phyloP scores from a whole-genome alignment of 78 protist species.

The slime mould (Dictyostelium discoideum) region dicty_2.7 NC_007091.3:1735501-1736000 shows the following conservation, averaged over 20 bases:
- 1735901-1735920: slow-evolving; percentile 61
- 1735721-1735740: slow-evolving; percentile 84
- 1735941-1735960: slow-evolving; percentile 86
- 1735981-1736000: slow-evolving; percentile 84
- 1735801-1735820: slow-evolving; percentile 47
- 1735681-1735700: slow-evolving; percentile 70
- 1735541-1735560: slow-evolving; percentile 70
- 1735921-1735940: slow-evolving; percentile 50
- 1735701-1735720: slow-evolving; percentile 79
- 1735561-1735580: slow-evolving; percentile 81
- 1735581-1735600: slow-evolving; percentile 54
- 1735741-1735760: slow-evolving; percentile 83
- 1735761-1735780: slow-evolving; percentile 61
- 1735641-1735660: slow-evolving; percentile 50
- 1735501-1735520: slow-evolving; percentile 40
- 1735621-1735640: slow-evolving; percentile 41
- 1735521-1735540: slow-evolving; percentile 80
- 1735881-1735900: slow-evolving; percentile 57
- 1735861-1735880: slow-evolving; percentile 74
- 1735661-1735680: slow-evolving; percentile 60
- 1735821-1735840: slow-evolving; percentile 51
- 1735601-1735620: slow-evolving; percentile 48
- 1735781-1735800: slow-evolving; percentile 13
- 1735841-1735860: slow-evolving; percentile 61
- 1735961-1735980: slow-evolving; percentile 91